phyloP scores from a whole-genome alignment of 1,284 basidiomycete species.

The Mycosarcoma maydis region DNA sequence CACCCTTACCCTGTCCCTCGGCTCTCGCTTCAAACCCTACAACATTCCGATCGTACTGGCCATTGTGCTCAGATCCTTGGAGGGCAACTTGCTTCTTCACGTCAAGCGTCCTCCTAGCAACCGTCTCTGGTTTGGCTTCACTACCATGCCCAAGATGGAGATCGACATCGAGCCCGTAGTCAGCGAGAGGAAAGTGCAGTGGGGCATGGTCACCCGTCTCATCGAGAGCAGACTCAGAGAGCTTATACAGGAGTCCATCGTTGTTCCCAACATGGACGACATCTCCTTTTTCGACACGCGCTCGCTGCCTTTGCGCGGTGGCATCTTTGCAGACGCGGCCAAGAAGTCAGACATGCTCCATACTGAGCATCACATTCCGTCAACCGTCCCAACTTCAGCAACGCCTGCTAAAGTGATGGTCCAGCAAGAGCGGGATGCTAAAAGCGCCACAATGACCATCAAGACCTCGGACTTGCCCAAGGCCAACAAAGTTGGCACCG shows the following conservation, averaged over 20 bases:
- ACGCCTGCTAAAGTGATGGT: not conserved
- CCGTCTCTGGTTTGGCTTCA: conserved; percentile 97
- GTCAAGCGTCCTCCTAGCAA: conserved; percentile 95
- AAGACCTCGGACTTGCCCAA: conserved; percentile 30
- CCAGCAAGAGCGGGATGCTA: conserved; percentile 14
- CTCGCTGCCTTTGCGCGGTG: conserved; percentile 76
- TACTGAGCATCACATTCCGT: conserved; percentile 6
- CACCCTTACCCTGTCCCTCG: conserved; percentile 81
- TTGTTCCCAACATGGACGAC: conserved; percentile 97
- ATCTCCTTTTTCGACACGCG: conserved; percentile 90
- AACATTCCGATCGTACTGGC: conserved; percentile 88
- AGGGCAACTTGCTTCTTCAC: conserved; percentile 88
- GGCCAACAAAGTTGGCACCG: conserved; percentile 20
- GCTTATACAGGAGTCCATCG: conserved; percentile 88
- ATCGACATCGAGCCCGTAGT: conserved; percentile 91
- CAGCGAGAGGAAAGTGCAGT: conserved; percentile 87
- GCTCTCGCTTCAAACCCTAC: conserved; percentile 81
- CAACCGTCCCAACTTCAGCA: conserved; percentile 7
- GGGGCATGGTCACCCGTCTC: conserved; percentile 87
- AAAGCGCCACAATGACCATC: not conserved
- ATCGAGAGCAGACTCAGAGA: conserved; percentile 89
- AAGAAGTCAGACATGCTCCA: conserved; percentile 26
- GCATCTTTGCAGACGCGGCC: conserved; percentile 85
- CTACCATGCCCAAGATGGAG: conserved; percentile 87
- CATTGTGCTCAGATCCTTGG: conserved; percentile 81